These are phyloP conservation scores for Vicia sativa DNA, from an alignment of 306 rosid genomes.

Conservation along the genomic window DNA sequence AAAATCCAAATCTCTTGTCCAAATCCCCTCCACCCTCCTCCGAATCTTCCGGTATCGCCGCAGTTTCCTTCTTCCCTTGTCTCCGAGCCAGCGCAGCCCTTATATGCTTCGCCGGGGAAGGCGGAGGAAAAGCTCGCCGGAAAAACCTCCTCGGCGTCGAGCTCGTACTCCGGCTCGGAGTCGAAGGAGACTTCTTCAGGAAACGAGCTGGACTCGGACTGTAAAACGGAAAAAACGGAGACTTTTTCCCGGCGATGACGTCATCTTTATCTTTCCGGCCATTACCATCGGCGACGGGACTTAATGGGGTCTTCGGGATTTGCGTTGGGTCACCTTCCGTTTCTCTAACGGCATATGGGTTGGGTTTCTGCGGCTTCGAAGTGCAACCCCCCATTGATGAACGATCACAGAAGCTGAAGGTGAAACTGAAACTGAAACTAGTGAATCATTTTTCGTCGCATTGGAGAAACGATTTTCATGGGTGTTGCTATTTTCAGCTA, in stretches of 20 bases:
- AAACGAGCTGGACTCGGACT: conserved; percentile 89
- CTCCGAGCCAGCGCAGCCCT: conserved; percentile 73
- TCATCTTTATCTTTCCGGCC: conserved; percentile 52
- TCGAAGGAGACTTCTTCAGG: conserved; percentile 65
- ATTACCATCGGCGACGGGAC: conserved; percentile 31
- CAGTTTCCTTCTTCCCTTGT: conserved; percentile 69
- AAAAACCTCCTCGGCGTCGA: conserved; percentile 90
- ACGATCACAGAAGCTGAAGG: conserved; percentile 40
- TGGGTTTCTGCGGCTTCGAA: conserved; percentile 77
- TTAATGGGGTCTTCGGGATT: conserved; percentile 52
- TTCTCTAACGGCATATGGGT: conserved; percentile 65
- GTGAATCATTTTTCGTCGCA: conserved; percentile 37
- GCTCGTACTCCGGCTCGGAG: conserved; percentile 57
- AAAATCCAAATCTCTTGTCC: conserved; percentile 97
- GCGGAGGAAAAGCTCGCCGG: conserved; percentile 91
- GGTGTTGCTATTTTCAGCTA: conserved; percentile 30
- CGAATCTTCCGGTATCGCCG: conserved; percentile 81
- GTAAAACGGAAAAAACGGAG: conserved; percentile 89
- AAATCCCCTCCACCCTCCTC: conserved; percentile 61
- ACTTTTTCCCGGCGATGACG: conserved; percentile 51
- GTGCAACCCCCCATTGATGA: conserved; percentile 85
- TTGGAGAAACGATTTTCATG: conserved; percentile 28
- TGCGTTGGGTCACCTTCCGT: conserved; percentile 47
- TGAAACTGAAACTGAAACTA: conserved; percentile 2
- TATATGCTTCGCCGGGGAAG: conserved; percentile 98